Evolutionary conservation across 2,329 filamentous ascomycete species (phyloP), one percentile per base, ranked within the genome.

Genomic region (Leptographium wingfieldii): DNA sequence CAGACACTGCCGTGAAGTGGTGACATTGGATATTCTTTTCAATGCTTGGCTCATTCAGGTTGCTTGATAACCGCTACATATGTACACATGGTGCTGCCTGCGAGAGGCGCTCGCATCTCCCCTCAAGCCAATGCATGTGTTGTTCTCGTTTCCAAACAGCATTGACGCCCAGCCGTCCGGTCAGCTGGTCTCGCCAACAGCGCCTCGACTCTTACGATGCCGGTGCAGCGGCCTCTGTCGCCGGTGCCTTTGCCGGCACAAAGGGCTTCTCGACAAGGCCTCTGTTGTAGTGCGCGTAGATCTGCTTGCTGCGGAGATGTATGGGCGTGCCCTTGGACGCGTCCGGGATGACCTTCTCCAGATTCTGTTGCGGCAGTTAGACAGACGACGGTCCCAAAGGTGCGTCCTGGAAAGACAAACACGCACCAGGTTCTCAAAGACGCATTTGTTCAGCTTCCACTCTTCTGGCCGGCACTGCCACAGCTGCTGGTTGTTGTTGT

Each of bases 401-500:
- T 9, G 5, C 14, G 10, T 10, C 33, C 33, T 27, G 19, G 3
- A 22, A 46, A 25, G 46, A 27, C 31, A 57, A 60, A 2, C 27
- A 31, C 49, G n/a, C 49, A 99, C 94, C 78, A 99, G 75, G 73
- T 96, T 97, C 66, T 96, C 87, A 71, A 88, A 97, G 56, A 96
- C 92, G 75, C 94, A 99, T 77, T 86, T 87, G 80, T 96, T 99
- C 69, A 99, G 78, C 71, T 86, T 86, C 83, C 90, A 86, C 80
- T 99, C 94, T 65, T 82, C 79, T 69, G 85, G 85, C 68, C 94
- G 84, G 79, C 94, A 99, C 71, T 97, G 90, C 88, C 90, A 99
- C 62, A 97, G 78, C 76, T 96, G 90, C 71, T 99, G 94, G 80
- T 99, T 99, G 79, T 95, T 92, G 77, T 95, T 87, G 71, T 99